Conservation (phyloP, 139 green algal species). For the Microglena sp. region DNA sequence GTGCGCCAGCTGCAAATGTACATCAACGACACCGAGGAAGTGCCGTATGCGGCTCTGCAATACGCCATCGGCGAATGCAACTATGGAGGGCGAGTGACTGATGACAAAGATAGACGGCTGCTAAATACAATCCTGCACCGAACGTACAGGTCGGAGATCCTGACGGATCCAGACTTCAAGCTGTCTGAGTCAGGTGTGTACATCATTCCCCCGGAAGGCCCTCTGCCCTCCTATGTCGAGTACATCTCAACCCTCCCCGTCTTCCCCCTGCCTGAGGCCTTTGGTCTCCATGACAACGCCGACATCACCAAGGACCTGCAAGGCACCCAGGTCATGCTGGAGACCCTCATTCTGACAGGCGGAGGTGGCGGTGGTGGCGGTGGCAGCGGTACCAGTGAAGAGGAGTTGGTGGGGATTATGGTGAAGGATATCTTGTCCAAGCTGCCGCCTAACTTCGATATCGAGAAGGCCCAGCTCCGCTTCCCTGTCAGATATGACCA, state of each 20-base stretch:
- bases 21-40: constrained; percentile 34
- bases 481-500: constrained; percentile 50
- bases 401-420: constrained; percentile 27
- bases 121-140: constrained; percentile 43
- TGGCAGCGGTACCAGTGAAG: constrained; percentile 22
- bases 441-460: constrained; percentile 56
- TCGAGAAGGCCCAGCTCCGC: constrained; percentile 42
- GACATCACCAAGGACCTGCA: constrained; percentile 62
- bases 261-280: constrained; percentile 48
- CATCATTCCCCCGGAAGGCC: constrained; percentile 28
- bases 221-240: constrained; percentile 21
- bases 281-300: constrained; percentile 67
- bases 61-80: constrained; percentile 68
- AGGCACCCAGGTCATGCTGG: constrained; percentile 44
- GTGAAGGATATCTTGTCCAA: constrained; percentile 40
- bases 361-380: constrained; percentile 22
- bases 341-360: constrained; percentile 43
- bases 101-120: constrained; percentile 55
- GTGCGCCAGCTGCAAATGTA: constrained; percentile 64
- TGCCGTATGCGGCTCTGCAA: constrained; percentile 33
- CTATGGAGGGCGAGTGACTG: constrained; percentile 59
- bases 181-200: constrained; percentile 37
- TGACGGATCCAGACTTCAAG: not conserved
- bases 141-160: constrained; percentile 15
- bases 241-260: constrained; percentile 46